Evolutionary conservation across 306 rosid species (phyloP).

Genomic region (Hippophae gyantsensis): DNA sequence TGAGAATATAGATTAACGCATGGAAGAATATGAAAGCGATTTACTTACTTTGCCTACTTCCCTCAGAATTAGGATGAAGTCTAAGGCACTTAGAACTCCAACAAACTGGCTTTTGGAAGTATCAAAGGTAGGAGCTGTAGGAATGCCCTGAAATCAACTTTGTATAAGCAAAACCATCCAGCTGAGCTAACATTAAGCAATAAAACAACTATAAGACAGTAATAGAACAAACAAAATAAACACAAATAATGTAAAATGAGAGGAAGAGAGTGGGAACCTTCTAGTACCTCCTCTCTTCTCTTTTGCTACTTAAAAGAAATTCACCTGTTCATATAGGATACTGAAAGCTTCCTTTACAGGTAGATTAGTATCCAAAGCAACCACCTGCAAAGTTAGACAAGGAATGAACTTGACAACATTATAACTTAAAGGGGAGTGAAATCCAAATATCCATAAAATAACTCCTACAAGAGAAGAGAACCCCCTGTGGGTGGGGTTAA

Average conservation of each 20-base stretch:
- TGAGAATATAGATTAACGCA: conserved; percentile 11
- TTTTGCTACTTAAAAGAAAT: conserved; percentile 7
- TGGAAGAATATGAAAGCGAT: conserved; percentile 7
- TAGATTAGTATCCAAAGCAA: no score
- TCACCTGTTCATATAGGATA: conserved; percentile 6
- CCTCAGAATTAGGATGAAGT: conserved; percentile 72
- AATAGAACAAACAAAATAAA: background rate
- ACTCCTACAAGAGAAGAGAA: no score
- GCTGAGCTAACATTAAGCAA: conserved; percentile 17
- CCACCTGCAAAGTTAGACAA: no score
- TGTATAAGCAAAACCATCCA: conserved; percentile 19
- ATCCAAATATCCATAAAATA: no score
- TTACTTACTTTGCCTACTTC: conserved; percentile 47
- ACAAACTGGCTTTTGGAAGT: conserved; percentile 41
- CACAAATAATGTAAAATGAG: background rate
- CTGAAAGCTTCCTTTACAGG: no score
- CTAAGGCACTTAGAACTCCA: conserved; percentile 74
- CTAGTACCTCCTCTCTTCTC: background rate
- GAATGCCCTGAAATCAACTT: conserved; percentile 47
- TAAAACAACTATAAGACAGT: background rate
- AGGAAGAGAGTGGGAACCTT: background rate
- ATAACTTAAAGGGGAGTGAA: no score
- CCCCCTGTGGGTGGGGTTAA: no score
- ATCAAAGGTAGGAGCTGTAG: conserved; percentile 80
- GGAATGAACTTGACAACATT: no score